Evolutionary conservation across 2,329 filamentous ascomycete species (phyloP).

Genomic region (Massarina eburnea): DNA sequence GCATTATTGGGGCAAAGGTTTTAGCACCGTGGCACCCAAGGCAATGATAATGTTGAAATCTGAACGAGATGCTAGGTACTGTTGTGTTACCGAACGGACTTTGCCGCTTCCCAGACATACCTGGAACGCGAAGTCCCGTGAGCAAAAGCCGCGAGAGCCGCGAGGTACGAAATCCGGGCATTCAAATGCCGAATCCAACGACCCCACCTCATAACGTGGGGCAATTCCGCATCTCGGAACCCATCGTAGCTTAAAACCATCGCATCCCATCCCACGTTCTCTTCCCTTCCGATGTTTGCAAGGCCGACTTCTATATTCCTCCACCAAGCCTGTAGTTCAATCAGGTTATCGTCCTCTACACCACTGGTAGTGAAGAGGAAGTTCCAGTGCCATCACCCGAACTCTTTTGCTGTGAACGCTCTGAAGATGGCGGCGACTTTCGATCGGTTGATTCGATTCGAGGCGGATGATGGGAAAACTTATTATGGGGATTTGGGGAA

Average conservation of each 20-base stretch:
- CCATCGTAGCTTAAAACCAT: not conserved
- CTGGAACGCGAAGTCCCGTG: slow-evolving; percentile 3
- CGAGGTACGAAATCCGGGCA: slow-evolving; percentile 3
- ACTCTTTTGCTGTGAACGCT: not conserved
- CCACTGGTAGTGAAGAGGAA: not conserved
- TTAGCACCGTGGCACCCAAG: too few relatives aligned
- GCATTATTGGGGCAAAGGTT: too few relatives aligned
- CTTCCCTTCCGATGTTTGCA: not conserved
- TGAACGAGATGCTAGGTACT: too few relatives aligned
- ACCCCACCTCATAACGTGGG: not conserved
- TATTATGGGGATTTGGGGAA: slow-evolving; percentile 36
- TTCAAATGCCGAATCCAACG: not conserved
- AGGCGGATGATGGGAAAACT: slow-evolving; percentile 29
- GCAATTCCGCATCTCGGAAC: not conserved
- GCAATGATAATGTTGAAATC: too few relatives aligned
- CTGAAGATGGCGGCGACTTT: slow-evolving; percentile 23
- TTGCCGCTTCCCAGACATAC: too few relatives aligned
- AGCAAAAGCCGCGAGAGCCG: slow-evolving; percentile 1
- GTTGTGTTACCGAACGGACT: too few relatives aligned
- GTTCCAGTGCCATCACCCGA: not conserved
- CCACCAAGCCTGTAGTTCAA: not conserved
- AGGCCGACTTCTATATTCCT: not conserved
- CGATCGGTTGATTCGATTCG: slow-evolving; percentile 38
- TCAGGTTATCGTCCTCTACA: not conserved
- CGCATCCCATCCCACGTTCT: not conserved